Evolutionary conservation across 495 filamentous ascomycete genomes (phyloP), one percentile per base, ranked within the genome.

Genomic region (Neurospora sp.): DNA sequence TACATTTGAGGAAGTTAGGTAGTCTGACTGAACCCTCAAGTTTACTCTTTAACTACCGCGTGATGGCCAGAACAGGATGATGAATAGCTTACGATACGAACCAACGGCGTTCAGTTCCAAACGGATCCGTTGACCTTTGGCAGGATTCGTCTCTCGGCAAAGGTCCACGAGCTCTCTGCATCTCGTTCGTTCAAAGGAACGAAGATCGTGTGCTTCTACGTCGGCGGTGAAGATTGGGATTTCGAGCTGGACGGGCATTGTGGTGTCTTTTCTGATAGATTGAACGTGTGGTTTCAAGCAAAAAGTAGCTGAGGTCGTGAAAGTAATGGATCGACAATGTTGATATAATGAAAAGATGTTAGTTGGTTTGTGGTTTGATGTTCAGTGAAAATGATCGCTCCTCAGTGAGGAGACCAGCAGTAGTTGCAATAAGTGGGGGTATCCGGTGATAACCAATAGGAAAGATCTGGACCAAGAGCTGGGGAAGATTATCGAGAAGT

Each of bases 31-130:
- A 8, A 3, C 27, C 12, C 27, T 65, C 53, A 18, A 8, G 3
- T 37, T 37, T 16, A 35, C 31, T 37, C 53, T 35, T 14, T 35
- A 65, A 16, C 1, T 12, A 12, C 48, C 22, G 53, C 53, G 12
- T 65, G 53, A 7, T 65, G 27, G 5, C 27, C 27, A 35, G 27
- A 65, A 65, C 27, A 59, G 20, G 27, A 65, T 65, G 14, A 35
- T 35, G 53, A 27, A 65, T 65, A 14, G 53, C 76, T 48, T 69
- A 78, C 79, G 68, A 73, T 85, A 85, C 0, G 84, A 85, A 0
- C 78, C 83, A 5, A 69, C 37, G 6, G 76, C 78, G 59, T 85
- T 85, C 6, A 85, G 77, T 68, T 85, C 84, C 7, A 85, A 76
- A 3, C 82, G 76, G 27, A 65, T 9, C 12, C 53, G 53, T 16